Percentiles rank a stretch among this genome's conserved stretches.
Evolutionary conservation across 148 eudicot genomes (phyloP).

Genomic region (Camellia granthamiana): DNA sequence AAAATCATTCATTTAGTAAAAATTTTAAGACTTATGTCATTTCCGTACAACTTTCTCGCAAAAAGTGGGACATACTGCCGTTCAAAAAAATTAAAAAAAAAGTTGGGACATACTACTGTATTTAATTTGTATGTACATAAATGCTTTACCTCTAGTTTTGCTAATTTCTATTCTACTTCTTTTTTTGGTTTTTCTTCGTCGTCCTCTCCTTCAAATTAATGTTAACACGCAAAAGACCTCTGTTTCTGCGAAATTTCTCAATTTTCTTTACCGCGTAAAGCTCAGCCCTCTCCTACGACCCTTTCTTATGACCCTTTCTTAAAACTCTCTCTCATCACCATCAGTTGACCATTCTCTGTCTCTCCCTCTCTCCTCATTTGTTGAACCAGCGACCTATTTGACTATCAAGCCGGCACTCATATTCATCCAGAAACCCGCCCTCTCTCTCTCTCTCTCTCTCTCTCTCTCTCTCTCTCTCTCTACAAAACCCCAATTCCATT

Average conservation of each 20-base stretch:
- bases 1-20: too few species aligned
- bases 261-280: not conserved
- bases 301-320: not conserved
- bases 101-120: too few species aligned
- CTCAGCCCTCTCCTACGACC: not conserved
- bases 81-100: too few species aligned
- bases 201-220: too few species aligned
- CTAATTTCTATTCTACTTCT: too few species aligned
- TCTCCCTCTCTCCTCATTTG: not conserved
- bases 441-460: not conserved
- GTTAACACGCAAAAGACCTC: not conserved
- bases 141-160: too few species aligned
- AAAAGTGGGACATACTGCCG: too few species aligned
- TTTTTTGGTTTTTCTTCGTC: too few species aligned
- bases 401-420: not conserved
- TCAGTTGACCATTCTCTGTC: constrained; percentile 1
- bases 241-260: not conserved
- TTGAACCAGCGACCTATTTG: constrained; percentile 9
- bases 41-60: too few species aligned
- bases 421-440: not conserved
- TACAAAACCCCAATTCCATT: not conserved
- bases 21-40: too few species aligned
- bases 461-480: not conserved
- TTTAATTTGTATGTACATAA: too few species aligned
- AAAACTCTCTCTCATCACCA: not conserved